A percentile compares a stretch with the other conserved stretches of the same genome.
phyloP scores from a whole-genome alignment of 2,329 filamentous ascomycete species.

The Cephalotrichum gorgonifer region DNA sequence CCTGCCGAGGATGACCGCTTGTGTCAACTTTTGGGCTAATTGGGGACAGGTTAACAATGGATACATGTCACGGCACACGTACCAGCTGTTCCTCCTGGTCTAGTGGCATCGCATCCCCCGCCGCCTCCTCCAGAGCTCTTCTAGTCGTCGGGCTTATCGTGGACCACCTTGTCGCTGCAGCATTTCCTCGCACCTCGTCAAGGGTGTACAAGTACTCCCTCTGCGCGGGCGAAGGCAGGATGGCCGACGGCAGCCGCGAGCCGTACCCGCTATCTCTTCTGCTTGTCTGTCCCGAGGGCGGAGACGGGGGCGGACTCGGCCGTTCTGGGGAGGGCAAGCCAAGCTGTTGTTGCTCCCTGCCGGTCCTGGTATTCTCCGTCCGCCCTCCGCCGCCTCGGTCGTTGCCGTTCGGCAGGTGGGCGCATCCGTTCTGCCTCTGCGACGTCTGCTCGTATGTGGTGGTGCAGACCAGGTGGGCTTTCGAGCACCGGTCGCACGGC shows the following conservation, averaged over 20 bases:
- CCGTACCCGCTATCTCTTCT: slow-evolving; percentile 2
- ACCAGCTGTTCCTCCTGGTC: slow-evolving; percentile 3
- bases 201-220: background rate
- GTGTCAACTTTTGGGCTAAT: slow-evolving; percentile 1
- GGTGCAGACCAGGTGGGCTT: slow-evolving; percentile 1
- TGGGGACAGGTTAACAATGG: background rate
- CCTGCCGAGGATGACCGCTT: background rate
- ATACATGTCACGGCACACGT: background rate
- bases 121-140: slow-evolving; percentile 1
- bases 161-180: background rate
- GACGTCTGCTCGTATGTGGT: slow-evolving; percentile 1
- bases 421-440: background rate
- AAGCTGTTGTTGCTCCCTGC: too few relatives aligned
- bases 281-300: background rate
- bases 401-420: background rate
- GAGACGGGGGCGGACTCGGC: background rate
- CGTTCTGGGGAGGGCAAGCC: background rate
- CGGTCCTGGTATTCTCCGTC: background rate
- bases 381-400: background rate
- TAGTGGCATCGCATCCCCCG: background rate
- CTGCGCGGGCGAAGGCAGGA: slow-evolving; percentile 1
- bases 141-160: slow-evolving; percentile 1
- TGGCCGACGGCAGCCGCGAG: background rate
- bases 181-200: background rate
- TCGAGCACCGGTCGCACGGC: slow-evolving; percentile 1